Base-by-base conservation (phyloP, 306 rosid genomes). In the cucumber (Cucumis sativus) region DNA sequence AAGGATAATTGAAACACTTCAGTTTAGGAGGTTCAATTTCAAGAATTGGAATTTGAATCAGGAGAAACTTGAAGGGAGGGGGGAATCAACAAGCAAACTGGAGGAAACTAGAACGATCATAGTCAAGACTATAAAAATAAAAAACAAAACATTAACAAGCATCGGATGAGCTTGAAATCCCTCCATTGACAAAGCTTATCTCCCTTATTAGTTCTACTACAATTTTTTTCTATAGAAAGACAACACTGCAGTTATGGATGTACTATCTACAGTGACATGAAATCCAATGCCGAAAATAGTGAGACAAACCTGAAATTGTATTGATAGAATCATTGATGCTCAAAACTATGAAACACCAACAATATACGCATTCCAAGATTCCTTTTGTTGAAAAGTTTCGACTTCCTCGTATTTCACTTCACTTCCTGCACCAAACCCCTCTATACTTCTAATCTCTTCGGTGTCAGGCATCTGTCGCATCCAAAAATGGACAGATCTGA, bases 351-450 rank as follows among this genome's bases (percentile, higher is more conserved):
- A 86, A 82, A 94, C 91, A 35, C 91, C 98, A 55, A 94, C 86
- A 12, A 94, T 89, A 82, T 91, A 94, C 35, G 98, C 98, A 84
- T 94, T 94, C 97, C 97, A 94, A 30, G 96, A 86, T 79, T 91
- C 96, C 74, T 82, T 81, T 78, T 94, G 98, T 80, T 84, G 88
- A 81, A 94, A 94, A 83, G 82, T 82, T 52, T 86, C 82, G 21
- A 81, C 82, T 83, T 94, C 98, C 86, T 92, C 95, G 74, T 90
- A 94, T 78, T 88, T 94, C 80, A 85, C 69, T 70, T 88, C 94
- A 75, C 82, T 86, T 45, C 89, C 96, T 4, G 16, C 79, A 25
- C 95, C 93, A 83, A 91, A 90, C 75, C 95, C 96, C 28, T 88
- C 92, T 7, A 85, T 88, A 66, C 80, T 86, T 82, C 67, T 58